Evolutionary conservation across 352 stramenopile genomes (phyloP), one percentile per base, ranked within the genome.

Genomic region (Phytophthora sojae): DNA sequence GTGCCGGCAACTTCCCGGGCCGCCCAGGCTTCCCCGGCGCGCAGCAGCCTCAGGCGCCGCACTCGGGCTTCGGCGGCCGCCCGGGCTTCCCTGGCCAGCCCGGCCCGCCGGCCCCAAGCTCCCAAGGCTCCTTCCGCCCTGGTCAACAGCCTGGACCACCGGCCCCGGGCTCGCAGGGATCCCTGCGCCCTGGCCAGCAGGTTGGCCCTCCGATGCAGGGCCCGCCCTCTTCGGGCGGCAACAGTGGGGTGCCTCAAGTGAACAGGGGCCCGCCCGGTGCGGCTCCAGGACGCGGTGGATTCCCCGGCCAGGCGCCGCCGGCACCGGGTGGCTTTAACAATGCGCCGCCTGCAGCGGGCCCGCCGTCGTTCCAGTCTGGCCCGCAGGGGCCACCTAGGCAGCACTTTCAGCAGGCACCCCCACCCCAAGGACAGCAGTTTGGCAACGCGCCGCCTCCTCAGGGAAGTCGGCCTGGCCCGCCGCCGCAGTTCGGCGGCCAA

Each of bases 41-140:
- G n/a, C 64, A 77, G 37, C 73, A 71, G 62, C 63, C 60, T 57
- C 73, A 68, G 50, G 64, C 62, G 56, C 69, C 74, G n/a, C 73
- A 77, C 53, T 77, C 73, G 19, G 54, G 64, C 30, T 54, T 70
- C 37, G 73, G 69, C 4, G 69, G 65, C 5, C 69, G 65, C 15
- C 45, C 64, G 23, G 69, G 64, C 9, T 72, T 80, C 49, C 67
- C 71, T 50, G 52, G 23, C n/a, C 66, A 77, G 11, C 1, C 39
- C 7, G 53, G 67, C 0, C 67, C 44, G 8, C 67, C 67, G 5
- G 61, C 61, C 42, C 60, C 67, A 17, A 61, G 60, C 11, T 74
- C 67, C 11, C 67, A 75, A 29, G 67, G 67, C 11, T 70, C 67
- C 1, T 70, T 75, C 25, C 29, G 58, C 14, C 63, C 71, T 39